A percentile compares a stretch with the other conserved stretches of the same genome.
Conservation (phyloP, 164 flowering plant species). For the Vitis amurensis region DNA sequence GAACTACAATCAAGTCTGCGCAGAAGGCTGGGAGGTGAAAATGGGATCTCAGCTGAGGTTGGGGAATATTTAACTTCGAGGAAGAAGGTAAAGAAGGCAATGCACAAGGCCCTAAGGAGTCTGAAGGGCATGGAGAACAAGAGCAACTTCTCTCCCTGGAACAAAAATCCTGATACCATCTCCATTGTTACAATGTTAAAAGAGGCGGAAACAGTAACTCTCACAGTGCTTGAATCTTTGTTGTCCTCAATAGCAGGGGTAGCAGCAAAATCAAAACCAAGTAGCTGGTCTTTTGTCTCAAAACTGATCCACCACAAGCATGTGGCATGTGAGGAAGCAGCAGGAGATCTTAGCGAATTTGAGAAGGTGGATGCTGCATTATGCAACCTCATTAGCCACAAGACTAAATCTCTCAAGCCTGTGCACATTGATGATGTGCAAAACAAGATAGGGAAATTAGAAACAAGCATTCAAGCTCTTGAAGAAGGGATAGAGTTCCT, state of each 20-base stretch:
- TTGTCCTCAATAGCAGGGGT: constrained; percentile 12
- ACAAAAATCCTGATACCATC: constrained; percentile 4
- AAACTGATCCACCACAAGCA: constrained; percentile 13
- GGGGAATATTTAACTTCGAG: constrained; percentile 21
- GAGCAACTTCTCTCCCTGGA: neutral
- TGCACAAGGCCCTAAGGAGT: constrained; percentile 18
- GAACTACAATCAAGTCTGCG: constrained; percentile 39
- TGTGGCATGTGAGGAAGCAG: constrained; percentile 11
- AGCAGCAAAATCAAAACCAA: constrained; percentile 7
- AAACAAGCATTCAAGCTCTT: no score
- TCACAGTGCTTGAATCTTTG: constrained; percentile 15
- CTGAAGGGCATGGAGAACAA: constrained; percentile 4
- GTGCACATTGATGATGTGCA: no score
- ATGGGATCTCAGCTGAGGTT: constrained; percentile 10
- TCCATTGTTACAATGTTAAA: constrained; percentile 15
- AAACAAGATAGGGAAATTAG: no score
- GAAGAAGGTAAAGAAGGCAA: constrained; percentile 36
- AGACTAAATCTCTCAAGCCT: no score
- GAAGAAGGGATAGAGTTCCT: no score
- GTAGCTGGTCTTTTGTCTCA: constrained; percentile 26
- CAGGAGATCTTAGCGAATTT: constrained; percentile 17
- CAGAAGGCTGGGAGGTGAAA: constrained; percentile 28
- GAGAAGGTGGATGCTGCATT: constrained; percentile 20
- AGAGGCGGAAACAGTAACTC: constrained; percentile 17
- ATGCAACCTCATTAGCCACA: neutral